Evolutionary conservation across 306 rosid genomes (phyloP).

Genomic region (Fragaria iinumae): DNA sequence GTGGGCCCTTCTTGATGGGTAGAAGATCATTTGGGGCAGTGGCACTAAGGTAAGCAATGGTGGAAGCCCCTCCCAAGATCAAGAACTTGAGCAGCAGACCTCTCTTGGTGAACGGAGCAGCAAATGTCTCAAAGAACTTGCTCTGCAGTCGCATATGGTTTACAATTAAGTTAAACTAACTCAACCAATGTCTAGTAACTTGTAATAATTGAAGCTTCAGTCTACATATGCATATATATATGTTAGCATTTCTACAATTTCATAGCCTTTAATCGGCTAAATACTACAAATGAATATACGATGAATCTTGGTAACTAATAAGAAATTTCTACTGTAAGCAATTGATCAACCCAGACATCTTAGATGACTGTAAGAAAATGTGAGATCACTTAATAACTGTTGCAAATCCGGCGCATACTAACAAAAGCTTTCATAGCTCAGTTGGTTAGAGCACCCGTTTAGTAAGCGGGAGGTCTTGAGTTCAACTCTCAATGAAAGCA

Average conservation of each 20-base stretch:
- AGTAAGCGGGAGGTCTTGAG: conserved; percentile 47
- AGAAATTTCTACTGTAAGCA: neutral
- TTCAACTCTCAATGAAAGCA: conserved; percentile 38
- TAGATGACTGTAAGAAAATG: neutral
- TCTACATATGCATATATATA: neutral
- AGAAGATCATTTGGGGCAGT: conserved; percentile 78
- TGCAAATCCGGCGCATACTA: too few species aligned
- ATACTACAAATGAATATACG: neutral
- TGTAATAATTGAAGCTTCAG: neutral
- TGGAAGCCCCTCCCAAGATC: conserved; percentile 84
- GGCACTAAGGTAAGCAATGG: conserved; percentile 80
- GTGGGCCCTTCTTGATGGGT: conserved; percentile 97
- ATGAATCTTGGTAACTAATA: neutral
- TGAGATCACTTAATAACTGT: too few species aligned
- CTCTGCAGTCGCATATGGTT: conserved; percentile 46
- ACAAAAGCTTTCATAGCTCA: conserved; percentile 23
- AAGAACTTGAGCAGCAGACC: conserved; percentile 89
- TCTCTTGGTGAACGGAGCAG: conserved; percentile 98
- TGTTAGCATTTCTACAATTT: neutral
- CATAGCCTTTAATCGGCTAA: neutral
- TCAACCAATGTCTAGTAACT: neutral
- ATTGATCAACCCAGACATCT: neutral
- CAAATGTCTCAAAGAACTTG: conserved; percentile 98
- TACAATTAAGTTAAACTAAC: neutral
- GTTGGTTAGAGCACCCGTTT: conserved; percentile 43